Conservation (phyloP, 2,329 filamentous ascomycete genomes). For the Xylaria sp. region DNA sequence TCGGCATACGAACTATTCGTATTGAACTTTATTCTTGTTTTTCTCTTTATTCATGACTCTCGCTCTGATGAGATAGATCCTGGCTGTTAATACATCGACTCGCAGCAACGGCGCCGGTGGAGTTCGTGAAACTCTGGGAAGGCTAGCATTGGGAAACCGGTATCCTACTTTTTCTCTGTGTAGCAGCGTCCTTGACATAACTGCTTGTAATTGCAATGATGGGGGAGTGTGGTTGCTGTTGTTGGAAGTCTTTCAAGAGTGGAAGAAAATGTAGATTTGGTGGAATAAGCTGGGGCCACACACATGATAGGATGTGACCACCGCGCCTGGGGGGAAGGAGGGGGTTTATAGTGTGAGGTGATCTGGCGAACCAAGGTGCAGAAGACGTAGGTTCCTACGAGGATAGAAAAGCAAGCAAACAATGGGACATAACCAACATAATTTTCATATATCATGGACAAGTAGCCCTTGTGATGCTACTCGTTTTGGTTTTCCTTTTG, state of each 20-base stretch:
- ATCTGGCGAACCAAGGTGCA: constrained; percentile 31
- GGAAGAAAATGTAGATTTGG: constrained; percentile 27
- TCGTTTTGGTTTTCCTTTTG: no score
- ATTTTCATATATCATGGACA: constrained; percentile 4
- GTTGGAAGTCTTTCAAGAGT: constrained; percentile 2
- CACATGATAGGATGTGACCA: constrained; percentile 24
- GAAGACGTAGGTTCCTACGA: constrained; percentile 29
- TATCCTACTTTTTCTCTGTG: constrained; percentile 37
- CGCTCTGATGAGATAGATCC: constrained; percentile 44
- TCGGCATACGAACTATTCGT: constrained; percentile 37
- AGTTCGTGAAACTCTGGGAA: constrained; percentile 35
- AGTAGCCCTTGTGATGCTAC: constrained; percentile 26
- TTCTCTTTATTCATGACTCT: constrained; percentile 43
- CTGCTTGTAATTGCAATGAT: constrained; percentile 40
- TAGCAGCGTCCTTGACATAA: constrained; percentile 35
- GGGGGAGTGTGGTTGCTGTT: not conserved
- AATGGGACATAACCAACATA: constrained; percentile 34
- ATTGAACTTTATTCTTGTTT: constrained; percentile 32
- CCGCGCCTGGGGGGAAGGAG: constrained; percentile 30
- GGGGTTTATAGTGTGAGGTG: constrained; percentile 28
- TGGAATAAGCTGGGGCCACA: constrained; percentile 30
- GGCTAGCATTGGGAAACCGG: constrained; percentile 43
- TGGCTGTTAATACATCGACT: constrained; percentile 44
- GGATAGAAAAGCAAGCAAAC: constrained; percentile 34
- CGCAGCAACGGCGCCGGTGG: constrained; percentile 43